Evolutionary conservation across 2,329 filamentous ascomycete genomes (phyloP).

Genomic region (Exophiala oligosperma): DNA sequence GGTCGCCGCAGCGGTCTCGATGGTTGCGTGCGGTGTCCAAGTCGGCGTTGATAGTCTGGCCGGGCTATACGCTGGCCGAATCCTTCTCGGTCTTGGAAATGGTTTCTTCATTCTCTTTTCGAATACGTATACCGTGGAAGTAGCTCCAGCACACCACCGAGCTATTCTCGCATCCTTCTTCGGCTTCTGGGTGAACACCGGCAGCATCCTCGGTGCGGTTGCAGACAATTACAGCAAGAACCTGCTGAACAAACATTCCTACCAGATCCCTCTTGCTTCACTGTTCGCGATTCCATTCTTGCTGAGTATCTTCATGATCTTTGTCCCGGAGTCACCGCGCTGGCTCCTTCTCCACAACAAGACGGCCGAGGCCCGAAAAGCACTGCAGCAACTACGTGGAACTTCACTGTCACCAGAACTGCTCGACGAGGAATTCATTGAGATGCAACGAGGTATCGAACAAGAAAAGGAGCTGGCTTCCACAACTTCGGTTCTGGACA

Average conservation of each 20-base stretch:
- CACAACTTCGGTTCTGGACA: background rate
- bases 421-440: background rate
- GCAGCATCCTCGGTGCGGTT: slow-evolving; percentile 42
- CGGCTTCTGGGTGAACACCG: background rate
- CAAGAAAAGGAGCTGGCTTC: background rate
- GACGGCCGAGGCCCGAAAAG: background rate
- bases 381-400: background rate
- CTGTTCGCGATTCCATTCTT: background rate
- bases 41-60: slow-evolving; percentile 42
- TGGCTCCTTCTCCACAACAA: background rate
- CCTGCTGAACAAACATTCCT: background rate
- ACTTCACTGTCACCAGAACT: no score
- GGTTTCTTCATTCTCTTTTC: slow-evolving; percentile 48
- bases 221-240: background rate
- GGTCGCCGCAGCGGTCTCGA: slow-evolving; percentile 48
- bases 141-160: slow-evolving; percentile 47
- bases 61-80: slow-evolving; percentile 47
- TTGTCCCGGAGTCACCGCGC: background rate
- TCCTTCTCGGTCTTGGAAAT: slow-evolving; percentile 46
- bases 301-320: background rate
- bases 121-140: slow-evolving; percentile 51
- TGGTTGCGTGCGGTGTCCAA: slow-evolving; percentile 46
- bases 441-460: background rate
- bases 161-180: slow-evolving; percentile 43
- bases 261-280: background rate